Percentiles rank a stretch among this genome's conserved stretches.
Conservation (phyloP, 768 basidiomycete species). For the Boletus rufocinnamomeus region DNA sequence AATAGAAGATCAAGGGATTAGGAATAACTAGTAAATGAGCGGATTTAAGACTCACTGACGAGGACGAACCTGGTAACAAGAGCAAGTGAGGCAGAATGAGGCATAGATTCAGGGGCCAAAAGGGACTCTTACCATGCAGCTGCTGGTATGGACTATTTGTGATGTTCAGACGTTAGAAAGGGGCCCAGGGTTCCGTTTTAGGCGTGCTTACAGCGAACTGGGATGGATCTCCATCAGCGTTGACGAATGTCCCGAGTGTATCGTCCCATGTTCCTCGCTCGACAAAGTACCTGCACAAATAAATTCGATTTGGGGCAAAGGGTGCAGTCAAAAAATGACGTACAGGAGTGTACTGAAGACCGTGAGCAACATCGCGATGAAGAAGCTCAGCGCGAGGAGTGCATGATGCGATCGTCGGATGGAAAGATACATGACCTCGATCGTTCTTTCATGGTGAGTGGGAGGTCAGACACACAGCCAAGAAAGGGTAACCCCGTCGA, state of each 20-base stretch:
- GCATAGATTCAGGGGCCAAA: neutral
- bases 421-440: slow-evolving; percentile 91
- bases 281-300: slow-evolving; percentile 68
- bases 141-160: slow-evolving; percentile 61
- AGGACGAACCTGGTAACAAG: slow-evolving; percentile 58
- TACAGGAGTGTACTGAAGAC: slow-evolving; percentile 86
- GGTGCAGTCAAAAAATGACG: slow-evolving; percentile 25
- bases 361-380: slow-evolving; percentile 83
- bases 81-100: neutral
- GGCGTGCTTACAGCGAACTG: slow-evolving; percentile 63
- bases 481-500: neutral
- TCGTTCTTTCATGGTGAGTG: slow-evolving; percentile 52
- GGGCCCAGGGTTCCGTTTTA: neutral
- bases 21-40: neutral
- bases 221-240: slow-evolving; percentile 80
- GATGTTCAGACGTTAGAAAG: neutral
- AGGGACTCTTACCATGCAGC: slow-evolving; percentile 65
- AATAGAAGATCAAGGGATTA: neutral
- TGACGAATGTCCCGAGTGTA: slow-evolving; percentile 75
- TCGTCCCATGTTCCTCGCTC: slow-evolving; percentile 92
- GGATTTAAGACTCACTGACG: slow-evolving; percentile 57
- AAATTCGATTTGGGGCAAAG: neutral
- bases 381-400: slow-evolving; percentile 82
- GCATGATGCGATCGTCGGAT: slow-evolving; percentile 86
- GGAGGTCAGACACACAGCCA: neutral